Conservation (phyloP, 2,329 filamentous ascomycete genomes). For the Metarhizium humberi region DNA sequence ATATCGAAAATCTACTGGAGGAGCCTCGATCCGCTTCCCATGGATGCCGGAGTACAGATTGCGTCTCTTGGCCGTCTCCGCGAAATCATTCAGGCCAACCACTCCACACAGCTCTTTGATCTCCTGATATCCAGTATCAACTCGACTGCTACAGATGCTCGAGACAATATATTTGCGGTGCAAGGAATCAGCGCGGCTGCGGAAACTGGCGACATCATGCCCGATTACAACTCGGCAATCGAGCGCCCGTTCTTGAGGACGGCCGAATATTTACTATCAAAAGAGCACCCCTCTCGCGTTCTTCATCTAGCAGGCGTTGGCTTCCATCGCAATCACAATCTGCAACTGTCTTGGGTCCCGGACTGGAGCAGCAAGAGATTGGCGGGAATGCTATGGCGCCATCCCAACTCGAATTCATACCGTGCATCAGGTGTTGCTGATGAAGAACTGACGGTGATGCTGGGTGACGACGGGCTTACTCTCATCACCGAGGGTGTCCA, state of each 20-base stretch:
- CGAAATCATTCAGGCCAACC: background rate
- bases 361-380: background rate
- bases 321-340: background rate
- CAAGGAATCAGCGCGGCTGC: background rate
- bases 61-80: background rate
- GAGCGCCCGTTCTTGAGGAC: background rate
- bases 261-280: background rate
- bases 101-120: background rate
- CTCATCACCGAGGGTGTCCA: background rate
- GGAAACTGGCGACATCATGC: background rate
- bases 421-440: background rate
- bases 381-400: background rate
- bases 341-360: background rate
- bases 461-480: background rate
- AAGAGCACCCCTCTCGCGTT: background rate
- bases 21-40: background rate
- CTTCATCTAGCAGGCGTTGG: background rate
- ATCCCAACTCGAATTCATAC: background rate
- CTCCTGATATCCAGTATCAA: background rate
- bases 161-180: background rate
- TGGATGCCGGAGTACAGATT: background rate
- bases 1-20: background rate
- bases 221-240: background rate
- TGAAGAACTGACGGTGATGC: background rate
- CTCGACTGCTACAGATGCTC: background rate